phyloP scores from a whole-genome alignment of 2,329 filamentous ascomycete genomes.

The Teratosphaeria viscida region DNA sequence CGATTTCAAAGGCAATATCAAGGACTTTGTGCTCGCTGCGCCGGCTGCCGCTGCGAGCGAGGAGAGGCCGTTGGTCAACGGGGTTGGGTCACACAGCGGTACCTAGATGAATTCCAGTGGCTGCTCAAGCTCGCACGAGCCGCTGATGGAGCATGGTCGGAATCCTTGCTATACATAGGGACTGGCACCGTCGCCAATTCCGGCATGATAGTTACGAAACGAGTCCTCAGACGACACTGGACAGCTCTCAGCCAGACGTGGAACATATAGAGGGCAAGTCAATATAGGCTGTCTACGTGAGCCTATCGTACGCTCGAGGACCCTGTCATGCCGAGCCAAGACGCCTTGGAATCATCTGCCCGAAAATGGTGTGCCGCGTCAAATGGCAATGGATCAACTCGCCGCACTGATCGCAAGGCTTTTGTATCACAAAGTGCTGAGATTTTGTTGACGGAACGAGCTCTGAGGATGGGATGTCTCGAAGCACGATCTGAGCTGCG shows the following conservation, averaged over 20 bases:
- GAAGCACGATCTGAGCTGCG: neutral
- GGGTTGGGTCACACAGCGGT: neutral
- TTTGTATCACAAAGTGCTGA: too few species aligned
- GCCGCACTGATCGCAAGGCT: too few species aligned
- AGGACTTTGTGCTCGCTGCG: constrained; percentile 48
- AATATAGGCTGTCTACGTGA: too few species aligned
- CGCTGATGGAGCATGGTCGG: neutral
- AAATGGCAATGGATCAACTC: too few species aligned
- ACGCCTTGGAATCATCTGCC: too few species aligned
- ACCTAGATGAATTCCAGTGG: neutral
- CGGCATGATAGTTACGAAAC: neutral
- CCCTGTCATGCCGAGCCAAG: too few species aligned
- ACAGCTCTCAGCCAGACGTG: neutral
- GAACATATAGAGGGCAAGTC: neutral
- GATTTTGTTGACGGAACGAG: too few species aligned
- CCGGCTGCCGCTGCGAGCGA: neutral
- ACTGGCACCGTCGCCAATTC: neutral
- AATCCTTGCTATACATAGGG: neutral
- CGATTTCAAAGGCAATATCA: constrained; percentile 89
- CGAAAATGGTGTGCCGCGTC: too few species aligned
- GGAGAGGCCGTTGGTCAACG: neutral
- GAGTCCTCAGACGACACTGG: neutral
- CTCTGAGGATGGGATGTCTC: too few species aligned
- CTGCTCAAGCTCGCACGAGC: neutral
- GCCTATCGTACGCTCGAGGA: too few species aligned